Conservation (phyloP, 2,329 filamentous ascomycete genomes). For the Aspergillus spinulosporus region DNA sequence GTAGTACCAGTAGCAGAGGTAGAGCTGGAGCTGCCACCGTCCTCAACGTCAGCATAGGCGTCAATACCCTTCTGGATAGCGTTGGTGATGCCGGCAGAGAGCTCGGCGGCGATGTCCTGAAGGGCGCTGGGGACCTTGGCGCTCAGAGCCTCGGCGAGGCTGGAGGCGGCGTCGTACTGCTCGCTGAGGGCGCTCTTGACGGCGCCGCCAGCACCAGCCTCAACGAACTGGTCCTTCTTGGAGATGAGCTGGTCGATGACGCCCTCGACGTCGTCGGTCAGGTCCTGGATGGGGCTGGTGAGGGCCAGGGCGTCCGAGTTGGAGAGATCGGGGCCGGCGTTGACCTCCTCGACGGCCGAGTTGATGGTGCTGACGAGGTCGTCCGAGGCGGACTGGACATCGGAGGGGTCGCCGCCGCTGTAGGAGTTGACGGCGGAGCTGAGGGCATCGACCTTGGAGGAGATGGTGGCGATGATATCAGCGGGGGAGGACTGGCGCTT, state of each 20-base stretch:
- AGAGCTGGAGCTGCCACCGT: conserved; percentile 9
- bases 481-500: conserved; percentile 19
- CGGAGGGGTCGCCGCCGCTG: conserved; percentile 25
- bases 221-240: conserved; percentile 31
- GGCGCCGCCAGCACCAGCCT: conserved; percentile 23
- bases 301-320: conserved; percentile 31
- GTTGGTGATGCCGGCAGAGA: conserved; percentile 32
- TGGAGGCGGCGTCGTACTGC: conserved; percentile 29
- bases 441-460: conserved; percentile 22
- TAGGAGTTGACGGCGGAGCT: conserved; percentile 27
- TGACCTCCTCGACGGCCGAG: conserved; percentile 28
- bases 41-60: conserved; percentile 25
- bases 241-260: conserved; percentile 26
- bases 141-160: conserved; percentile 30
- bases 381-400: conserved; percentile 26
- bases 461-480: conserved; percentile 25
- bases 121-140: conserved; percentile 33
- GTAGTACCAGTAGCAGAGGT: conserved; percentile 8
- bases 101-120: conserved; percentile 25
- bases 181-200: conserved; percentile 27
- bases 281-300: conserved; percentile 27
- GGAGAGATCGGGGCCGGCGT: conserved; percentile 24
- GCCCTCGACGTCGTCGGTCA: conserved; percentile 29
- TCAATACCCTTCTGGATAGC: conserved; percentile 36
- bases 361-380: conserved; percentile 29